phyloP scores from a whole-genome alignment of 2,329 filamentous ascomycete genomes.

The Penicillium sp. region DNA sequence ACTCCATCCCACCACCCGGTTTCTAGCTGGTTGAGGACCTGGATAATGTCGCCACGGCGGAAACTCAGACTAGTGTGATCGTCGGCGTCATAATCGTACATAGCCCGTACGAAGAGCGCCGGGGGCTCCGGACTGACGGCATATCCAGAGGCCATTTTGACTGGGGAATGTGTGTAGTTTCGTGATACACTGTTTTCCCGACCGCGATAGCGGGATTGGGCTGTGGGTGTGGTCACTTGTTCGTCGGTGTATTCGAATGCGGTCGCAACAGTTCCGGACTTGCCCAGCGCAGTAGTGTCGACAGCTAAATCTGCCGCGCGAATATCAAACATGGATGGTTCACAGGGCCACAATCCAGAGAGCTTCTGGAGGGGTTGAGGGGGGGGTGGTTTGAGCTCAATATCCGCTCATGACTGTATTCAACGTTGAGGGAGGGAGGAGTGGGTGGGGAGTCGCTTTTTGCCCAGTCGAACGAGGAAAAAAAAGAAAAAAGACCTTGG shows the following conservation, averaged over 20 bases:
- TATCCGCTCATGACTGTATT: constrained; percentile 19
- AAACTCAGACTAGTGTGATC: constrained; percentile 95
- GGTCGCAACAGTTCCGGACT: constrained; percentile 33
- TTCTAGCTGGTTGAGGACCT: constrained; percentile 95
- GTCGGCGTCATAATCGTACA: constrained; percentile 97
- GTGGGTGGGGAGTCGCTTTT: constrained; percentile 15
- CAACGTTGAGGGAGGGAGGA: constrained; percentile 10
- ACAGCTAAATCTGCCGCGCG: constrained; percentile 28
- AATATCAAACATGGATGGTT: constrained; percentile 29
- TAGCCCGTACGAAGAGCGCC: constrained; percentile 75
- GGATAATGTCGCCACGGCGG: constrained; percentile 91
- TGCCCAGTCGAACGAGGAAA: not conserved
- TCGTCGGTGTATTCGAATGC: constrained; percentile 39
- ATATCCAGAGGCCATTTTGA: constrained; percentile 27
- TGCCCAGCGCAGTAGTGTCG: constrained; percentile 28
- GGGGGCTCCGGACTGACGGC: constrained; percentile 38
- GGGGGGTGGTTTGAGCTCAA: constrained; percentile 9
- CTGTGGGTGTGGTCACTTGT: constrained; percentile 26
- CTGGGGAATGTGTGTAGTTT: constrained; percentile 22
- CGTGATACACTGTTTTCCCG: constrained; percentile 27
- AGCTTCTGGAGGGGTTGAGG: constrained; percentile 1
- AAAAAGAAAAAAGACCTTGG: no score
- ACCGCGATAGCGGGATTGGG: constrained; percentile 23
- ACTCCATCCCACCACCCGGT: constrained; percentile 99
- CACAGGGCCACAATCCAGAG: constrained; percentile 5